Conservation (phyloP, 1,139 yeast species). For the Geotrichum fermentans region DNA sequence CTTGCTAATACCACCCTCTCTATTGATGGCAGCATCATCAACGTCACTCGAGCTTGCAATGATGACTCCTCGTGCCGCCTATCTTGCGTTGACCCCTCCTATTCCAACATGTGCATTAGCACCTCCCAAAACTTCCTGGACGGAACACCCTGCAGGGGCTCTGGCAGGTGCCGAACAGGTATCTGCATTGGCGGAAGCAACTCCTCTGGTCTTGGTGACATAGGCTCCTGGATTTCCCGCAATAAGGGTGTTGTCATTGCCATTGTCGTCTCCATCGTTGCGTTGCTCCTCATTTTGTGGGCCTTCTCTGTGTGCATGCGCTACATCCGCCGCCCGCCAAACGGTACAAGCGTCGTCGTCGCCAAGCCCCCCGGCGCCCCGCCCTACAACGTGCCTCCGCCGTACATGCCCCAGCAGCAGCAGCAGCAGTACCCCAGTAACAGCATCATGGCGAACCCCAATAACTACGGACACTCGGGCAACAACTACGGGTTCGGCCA, state of each 20-base stretch:
- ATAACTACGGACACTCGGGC: constrained; percentile 2
- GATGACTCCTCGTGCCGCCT: constrained; percentile 34
- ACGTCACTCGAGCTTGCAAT: constrained; percentile 34
- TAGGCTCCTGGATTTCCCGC: constrained; percentile 20
- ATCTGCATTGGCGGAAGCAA: constrained; percentile 32
- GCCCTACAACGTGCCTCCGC: constrained; percentile 9
- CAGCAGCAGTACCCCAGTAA: neutral
- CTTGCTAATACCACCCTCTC: constrained; percentile 32
- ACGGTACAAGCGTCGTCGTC: neutral
- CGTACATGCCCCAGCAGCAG: neutral
- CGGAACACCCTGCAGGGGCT: constrained; percentile 38
- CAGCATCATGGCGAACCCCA: constrained; percentile 8
- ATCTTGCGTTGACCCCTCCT: constrained; percentile 33
- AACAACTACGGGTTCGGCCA: constrained; percentile 5
- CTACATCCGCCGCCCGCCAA: constrained; percentile 5
- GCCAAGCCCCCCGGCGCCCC: neutral
- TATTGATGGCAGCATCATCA: constrained; percentile 28
- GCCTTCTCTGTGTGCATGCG: constrained; percentile 18
- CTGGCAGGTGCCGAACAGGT: constrained; percentile 36
- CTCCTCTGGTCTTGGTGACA: constrained; percentile 16
- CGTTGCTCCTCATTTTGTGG: constrained; percentile 16
- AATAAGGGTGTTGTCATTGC: constrained; percentile 23
- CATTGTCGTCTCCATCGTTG: constrained; percentile 21
- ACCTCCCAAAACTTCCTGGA: constrained; percentile 37
- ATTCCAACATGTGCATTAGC: constrained; percentile 31